Evolutionary conservation across 768 basidiomycete species (phyloP), one percentile per base, ranked within the genome.

Genomic region (Leccinum arenicola): DNA sequence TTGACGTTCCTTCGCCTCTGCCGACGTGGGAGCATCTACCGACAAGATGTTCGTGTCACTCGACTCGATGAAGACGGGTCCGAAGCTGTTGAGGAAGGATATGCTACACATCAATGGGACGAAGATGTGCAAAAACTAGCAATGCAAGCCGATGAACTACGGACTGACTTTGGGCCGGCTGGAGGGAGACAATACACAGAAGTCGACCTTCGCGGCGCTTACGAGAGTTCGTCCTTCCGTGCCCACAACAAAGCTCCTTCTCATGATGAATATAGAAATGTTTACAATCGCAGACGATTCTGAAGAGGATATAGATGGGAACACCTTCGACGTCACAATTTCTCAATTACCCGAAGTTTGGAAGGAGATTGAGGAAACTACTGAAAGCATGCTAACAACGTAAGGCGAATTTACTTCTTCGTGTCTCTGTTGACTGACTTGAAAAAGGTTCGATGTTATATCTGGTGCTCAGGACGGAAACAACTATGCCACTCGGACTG

Each of bases 361-460:
- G 82, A 82, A 84, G 64, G 74, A 75, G n/a, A 60, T 72, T 3
- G 81, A 84, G 56, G 71, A 68, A 27, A 75, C 78, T 3, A 63
- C 76, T 1, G 84, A 86, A 40, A 75, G 83, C 54, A 74, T 87
- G 61, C 64, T 91, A 25, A 92, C 87, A 27, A 79, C 77, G 91
- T 92, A 63, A 63, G 75, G 65, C 10, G 8, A 15, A 50, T 35
- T 56, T 29, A 0, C 15, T 56, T 43, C 25, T 36, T 51, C 52
- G 27, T 23, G 48, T 14, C 3, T 8, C 43, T 38, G 12, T 35
- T 61, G 19, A 60, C 36, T 63, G 19, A 64, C 25, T 15, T 43
- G 35, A 47, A 40, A 11, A 55, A 91, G 91, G 14, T 84, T 80
- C 59, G 91, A 93, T 66, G 69, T 88, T 25, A 76, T 82, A 3